Conservation (phyloP, 2,329 filamentous ascomycete species). For the Dactylella cylindrospora region DNA sequence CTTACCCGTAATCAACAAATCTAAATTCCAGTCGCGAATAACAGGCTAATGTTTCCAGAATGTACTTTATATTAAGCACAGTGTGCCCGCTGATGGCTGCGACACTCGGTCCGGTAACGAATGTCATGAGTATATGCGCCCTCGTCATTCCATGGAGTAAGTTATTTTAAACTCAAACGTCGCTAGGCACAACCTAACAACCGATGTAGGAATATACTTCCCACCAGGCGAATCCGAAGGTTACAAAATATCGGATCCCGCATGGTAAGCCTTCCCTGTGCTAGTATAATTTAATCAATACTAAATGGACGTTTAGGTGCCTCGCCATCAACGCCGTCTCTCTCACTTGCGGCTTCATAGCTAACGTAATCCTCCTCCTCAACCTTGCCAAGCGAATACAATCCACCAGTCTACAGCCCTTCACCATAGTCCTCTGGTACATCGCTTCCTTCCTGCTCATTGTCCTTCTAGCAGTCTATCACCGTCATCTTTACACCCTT, state of each 20-base stretch:
- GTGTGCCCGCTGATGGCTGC: constrained; percentile 76
- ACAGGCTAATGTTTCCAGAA: background rate
- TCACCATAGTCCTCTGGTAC: constrained; percentile 80
- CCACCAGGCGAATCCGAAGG: constrained; percentile 59
- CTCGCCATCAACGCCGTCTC: constrained; percentile 75
- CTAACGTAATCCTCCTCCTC: constrained; percentile 78
- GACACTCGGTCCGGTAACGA: constrained; percentile 81
- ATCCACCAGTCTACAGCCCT: constrained; percentile 77
- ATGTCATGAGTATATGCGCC: constrained; percentile 82
- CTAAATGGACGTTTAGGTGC: constrained; percentile 57
- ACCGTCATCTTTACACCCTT: constrained; percentile 60
- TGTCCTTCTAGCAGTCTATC: constrained; percentile 66
- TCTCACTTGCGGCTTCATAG: constrained; percentile 71
- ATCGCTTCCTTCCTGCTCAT: constrained; percentile 66
- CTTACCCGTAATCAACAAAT: too few species aligned
- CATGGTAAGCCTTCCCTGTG: constrained; percentile 59
- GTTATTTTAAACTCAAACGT: constrained; percentile 52
- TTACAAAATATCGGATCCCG: constrained; percentile 65
- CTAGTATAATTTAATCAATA: background rate
- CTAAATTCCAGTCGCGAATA: background rate
- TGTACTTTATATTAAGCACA: constrained; percentile 49
- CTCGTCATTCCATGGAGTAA: constrained; percentile 79
- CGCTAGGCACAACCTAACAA: too few species aligned
- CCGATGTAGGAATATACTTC: constrained; percentile 47
- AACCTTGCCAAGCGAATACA: constrained; percentile 81